Evolutionary conservation across 441 rosid species (phyloP).

Genomic region (Euphorbia celastroides): DNA sequence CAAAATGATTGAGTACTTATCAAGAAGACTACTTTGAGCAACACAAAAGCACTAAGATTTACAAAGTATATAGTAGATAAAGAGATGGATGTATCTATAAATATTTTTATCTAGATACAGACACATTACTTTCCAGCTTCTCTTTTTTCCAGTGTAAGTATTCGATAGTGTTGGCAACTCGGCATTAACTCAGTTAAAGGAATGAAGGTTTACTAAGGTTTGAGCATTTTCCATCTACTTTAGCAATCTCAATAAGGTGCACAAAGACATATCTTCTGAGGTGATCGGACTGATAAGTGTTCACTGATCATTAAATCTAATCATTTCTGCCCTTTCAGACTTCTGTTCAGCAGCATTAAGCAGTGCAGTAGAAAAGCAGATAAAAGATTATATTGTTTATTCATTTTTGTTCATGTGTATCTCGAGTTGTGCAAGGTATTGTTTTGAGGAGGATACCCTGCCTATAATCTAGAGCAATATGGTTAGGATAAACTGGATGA

Average conservation of each 20-base stretch:
- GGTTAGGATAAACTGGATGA: not conserved
- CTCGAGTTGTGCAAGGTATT: not conserved
- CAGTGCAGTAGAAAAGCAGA: not conserved
- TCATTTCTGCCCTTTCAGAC: not conserved
- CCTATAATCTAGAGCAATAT: not conserved
- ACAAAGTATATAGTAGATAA: not conserved
- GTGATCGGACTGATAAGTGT: not conserved
- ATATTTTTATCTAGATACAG: not conserved
- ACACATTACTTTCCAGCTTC: not conserved
- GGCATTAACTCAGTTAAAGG: not conserved
- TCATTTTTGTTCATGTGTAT: not conserved
- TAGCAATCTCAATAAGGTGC: not conserved
- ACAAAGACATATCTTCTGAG: not conserved
- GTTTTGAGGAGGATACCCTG: not conserved
- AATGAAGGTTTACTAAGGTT: not conserved
- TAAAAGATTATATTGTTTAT: no score
- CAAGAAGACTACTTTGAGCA: not conserved
- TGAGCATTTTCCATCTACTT: slow-evolving; percentile 5
- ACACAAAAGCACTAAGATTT: not conserved
- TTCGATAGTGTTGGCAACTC: not conserved
- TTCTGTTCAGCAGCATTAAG: not conserved
- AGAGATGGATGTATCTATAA: not conserved
- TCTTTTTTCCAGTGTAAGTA: not conserved
- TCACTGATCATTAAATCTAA: not conserved
- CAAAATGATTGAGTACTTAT: not conserved